These are phyloP conservation scores for Alternaria tenuissima DNA, from an alignment of 2,329 filamentous ascomycete species.

Conservation along the genomic window DNA sequence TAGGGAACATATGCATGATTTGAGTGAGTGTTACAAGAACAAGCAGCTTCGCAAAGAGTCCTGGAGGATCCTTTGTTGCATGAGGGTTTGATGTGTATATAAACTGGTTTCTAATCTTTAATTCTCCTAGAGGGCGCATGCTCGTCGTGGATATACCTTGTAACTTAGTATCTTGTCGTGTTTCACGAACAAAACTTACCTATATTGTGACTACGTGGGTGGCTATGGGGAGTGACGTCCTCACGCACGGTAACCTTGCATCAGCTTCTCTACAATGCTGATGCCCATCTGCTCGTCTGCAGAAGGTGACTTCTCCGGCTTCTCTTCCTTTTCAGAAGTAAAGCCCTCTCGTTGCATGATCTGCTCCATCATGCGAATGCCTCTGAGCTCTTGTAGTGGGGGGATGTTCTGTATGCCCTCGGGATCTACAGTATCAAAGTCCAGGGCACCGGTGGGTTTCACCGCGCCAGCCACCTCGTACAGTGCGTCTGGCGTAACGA, in stretches of 20 bases:
- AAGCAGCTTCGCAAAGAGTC: too few relatives aligned
- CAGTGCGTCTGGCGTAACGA: slow-evolving; percentile 49
- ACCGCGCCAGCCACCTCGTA: slow-evolving; percentile 37
- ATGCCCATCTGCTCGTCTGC: slow-evolving; percentile 46
- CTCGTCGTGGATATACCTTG: slow-evolving; percentile 55
- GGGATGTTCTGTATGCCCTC: slow-evolving; percentile 52
- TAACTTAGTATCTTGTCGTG: slow-evolving; percentile 58
- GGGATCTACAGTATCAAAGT: slow-evolving; percentile 50
- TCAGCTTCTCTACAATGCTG: slow-evolving; percentile 43
- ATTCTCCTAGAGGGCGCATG: background rate
- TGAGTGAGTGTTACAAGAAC: background rate
- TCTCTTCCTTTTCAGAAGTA: slow-evolving; percentile 12
- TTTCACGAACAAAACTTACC: background rate
- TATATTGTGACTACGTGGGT: background rate
- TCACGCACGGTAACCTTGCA: slow-evolving; percentile 37
- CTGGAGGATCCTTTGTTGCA: background rate
- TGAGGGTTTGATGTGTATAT: background rate
- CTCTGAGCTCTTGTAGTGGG: slow-evolving; percentile 47
- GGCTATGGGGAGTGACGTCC: background rate
- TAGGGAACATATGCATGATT: background rate
- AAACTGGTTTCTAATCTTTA: background rate
- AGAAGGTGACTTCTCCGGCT: slow-evolving; percentile 15
- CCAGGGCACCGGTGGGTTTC: slow-evolving; percentile 49
- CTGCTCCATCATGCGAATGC: slow-evolving; percentile 48
- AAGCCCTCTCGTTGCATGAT: slow-evolving; percentile 41